Conservation (phyloP, 371 early-diverging fungal genomes). For the Massospora cicadina region DNA sequence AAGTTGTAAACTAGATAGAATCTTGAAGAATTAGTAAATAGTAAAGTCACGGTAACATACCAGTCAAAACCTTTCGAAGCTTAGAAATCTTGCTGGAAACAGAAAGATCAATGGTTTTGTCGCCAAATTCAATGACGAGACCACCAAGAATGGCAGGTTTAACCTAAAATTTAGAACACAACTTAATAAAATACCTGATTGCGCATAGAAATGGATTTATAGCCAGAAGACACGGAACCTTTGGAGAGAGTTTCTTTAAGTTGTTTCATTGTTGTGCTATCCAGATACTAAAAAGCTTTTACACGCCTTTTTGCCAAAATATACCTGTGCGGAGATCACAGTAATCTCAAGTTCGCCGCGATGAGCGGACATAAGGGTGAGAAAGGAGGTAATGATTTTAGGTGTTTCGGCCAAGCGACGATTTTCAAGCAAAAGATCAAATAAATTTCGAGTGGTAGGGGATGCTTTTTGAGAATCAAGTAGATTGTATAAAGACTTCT, state of each 20-base stretch:
- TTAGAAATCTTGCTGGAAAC: slow-evolving; percentile 86
- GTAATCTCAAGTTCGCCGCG: slow-evolving; percentile 78
- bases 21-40: too few species aligned
- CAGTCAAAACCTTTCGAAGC: slow-evolving; percentile 69
- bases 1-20: too few species aligned
- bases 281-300: slow-evolving; percentile 22
- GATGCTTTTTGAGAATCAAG: slow-evolving; percentile 45
- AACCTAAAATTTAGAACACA: slow-evolving; percentile 22
- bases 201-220: slow-evolving; percentile 19
- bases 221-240: slow-evolving; percentile 26
- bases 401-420: slow-evolving; percentile 71
- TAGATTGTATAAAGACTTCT: slow-evolving; percentile 46
- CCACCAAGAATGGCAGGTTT: slow-evolving; percentile 91
- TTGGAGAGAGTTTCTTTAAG: slow-evolving; percentile 29
- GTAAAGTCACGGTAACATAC: too few species aligned
- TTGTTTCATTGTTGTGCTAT: slow-evolving; percentile 28
- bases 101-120: slow-evolving; percentile 94
- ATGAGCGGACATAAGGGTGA: slow-evolving; percentile 75
- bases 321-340: slow-evolving; percentile 77
- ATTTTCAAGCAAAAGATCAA: slow-evolving; percentile 80
- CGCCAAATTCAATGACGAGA: slow-evolving; percentile 89
- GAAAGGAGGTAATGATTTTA: slow-evolving; percentile 64
- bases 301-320: background rate
- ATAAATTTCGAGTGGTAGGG: slow-evolving; percentile 74
- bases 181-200: slow-evolving; percentile 12